Conservation (phyloP, 179 eudicot species). For the Beta corolliflora region DNA sequence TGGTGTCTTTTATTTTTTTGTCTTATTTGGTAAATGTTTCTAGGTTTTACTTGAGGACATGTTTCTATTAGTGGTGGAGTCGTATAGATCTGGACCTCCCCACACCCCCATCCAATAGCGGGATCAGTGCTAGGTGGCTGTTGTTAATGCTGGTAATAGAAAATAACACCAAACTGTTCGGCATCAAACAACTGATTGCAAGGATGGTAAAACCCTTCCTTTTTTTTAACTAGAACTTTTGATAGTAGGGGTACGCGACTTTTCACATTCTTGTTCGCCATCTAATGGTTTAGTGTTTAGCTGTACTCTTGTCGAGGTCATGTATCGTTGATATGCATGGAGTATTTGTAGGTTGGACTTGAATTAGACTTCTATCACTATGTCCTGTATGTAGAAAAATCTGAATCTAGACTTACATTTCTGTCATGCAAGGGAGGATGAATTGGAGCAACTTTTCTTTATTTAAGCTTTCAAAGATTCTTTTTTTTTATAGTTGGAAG, state of each 20-base stretch:
- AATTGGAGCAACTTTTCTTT: neutral
- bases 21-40: neutral
- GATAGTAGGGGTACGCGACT: too few relatives aligned
- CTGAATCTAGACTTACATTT: neutral
- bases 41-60: neutral
- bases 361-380: too few relatives aligned
- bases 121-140: conserved; percentile 1
- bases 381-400: conserved; percentile 1
- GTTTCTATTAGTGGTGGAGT: conserved; percentile 5
- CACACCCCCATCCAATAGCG: neutral
- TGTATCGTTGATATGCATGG: neutral
- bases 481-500: neutral
- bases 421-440: neutral
- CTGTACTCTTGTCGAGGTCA: neutral
- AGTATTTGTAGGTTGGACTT: conserved; percentile 3
- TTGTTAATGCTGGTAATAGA: neutral
- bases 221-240: too few relatives aligned
- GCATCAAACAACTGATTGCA: too few relatives aligned
- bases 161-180: too few relatives aligned
- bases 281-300: too few relatives aligned
- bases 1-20: neutral
- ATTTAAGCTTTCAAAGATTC: neutral
- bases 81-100: conserved; percentile 13
- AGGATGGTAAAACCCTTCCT: too few relatives aligned
- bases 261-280: too few relatives aligned